Evolutionary conservation across 371 early-diverging fungal genomes (phyloP).

Genomic region (Nematocida minor): DNA sequence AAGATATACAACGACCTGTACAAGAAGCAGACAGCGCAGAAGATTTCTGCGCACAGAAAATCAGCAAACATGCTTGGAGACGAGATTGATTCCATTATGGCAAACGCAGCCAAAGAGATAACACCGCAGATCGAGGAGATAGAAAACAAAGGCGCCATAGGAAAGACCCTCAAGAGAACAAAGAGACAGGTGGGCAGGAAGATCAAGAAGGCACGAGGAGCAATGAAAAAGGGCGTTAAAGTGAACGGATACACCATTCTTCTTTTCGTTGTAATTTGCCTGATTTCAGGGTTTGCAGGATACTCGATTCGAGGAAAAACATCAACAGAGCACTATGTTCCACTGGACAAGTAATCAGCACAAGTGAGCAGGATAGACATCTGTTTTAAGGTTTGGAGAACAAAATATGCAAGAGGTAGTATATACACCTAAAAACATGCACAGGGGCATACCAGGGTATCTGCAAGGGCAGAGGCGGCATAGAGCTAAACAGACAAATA

Average conservation of each 20-base stretch:
- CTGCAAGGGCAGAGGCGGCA: neutral
- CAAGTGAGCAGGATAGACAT: neutral
- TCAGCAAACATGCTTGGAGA: neutral
- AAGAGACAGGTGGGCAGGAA: constrained; percentile 25
- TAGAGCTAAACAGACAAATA: neutral
- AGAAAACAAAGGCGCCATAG: neutral
- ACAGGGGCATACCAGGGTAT: neutral
- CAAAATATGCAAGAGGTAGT: neutral
- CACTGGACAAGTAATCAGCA: constrained; percentile 16
- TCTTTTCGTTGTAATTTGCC: constrained; percentile 3
- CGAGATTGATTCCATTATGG: constrained; percentile 43
- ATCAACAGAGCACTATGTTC: constrained; percentile 26
- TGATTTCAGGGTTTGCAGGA: constrained; percentile 36
- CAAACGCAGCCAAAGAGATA: constrained; percentile 26
- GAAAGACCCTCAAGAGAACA: neutral
- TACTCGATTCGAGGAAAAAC: constrained; percentile 18
- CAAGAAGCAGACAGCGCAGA: neutral
- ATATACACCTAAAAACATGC: neutral
- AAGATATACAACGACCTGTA: constrained; percentile 44
- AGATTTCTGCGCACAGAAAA: neutral
- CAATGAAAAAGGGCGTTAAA: constrained; percentile 8
- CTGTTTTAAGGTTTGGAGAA: no score
- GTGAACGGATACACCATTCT: constrained; percentile 18
- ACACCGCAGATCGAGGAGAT: neutral
- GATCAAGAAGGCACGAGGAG: constrained; percentile 11